phyloP scores from a whole-genome alignment of 352 stramenopile species.

The Peronospora destructor region DNA sequence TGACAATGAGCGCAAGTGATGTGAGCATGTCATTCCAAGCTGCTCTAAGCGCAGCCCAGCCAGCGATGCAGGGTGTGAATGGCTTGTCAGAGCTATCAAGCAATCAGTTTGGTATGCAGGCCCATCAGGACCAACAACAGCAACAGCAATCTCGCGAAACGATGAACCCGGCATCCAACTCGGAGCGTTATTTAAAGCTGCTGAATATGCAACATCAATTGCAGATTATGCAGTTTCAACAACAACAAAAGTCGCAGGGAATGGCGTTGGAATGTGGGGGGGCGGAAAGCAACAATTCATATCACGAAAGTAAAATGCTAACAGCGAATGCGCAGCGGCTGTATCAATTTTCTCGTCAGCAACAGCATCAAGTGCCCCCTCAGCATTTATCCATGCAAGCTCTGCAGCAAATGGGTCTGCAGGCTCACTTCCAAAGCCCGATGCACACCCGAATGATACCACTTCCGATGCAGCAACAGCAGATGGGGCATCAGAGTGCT shows the following conservation, averaged over 20 bases:
- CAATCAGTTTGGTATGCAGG: conserved; percentile 32
- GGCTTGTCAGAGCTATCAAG: conserved; percentile 33
- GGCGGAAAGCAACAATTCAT: conserved; percentile 32
- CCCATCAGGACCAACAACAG: conserved; percentile 33
- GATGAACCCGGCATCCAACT: conserved; percentile 38
- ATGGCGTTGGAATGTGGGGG: conserved; percentile 28
- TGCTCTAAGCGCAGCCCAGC: conserved; percentile 29
- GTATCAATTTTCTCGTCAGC: conserved; percentile 40
- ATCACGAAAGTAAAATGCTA: conserved; percentile 47
- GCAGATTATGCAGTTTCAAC: conserved; percentile 80
- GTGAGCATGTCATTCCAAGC: conserved; percentile 30
- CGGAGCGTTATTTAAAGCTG: conserved; percentile 77
- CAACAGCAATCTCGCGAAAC: conserved; percentile 40
- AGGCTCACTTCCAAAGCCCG: conserved; percentile 33
- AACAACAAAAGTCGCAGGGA: conserved; percentile 48
- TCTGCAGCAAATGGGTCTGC: conserved; percentile 44
- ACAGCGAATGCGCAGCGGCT: conserved; percentile 33
- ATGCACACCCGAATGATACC: conserved; percentile 54
- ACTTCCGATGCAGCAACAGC: conserved; percentile 39
- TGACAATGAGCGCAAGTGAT: conserved; percentile 20
- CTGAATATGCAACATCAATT: conserved; percentile 84
- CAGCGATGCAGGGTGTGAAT: conserved; percentile 25
- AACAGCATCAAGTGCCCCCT: conserved; percentile 23
- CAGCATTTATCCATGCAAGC: conserved; percentile 54
- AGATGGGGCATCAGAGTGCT: conserved; percentile 31